Percentiles rank a stretch among this genome's conserved stretches.
Conservation (phyloP, 78 protist species). For the Dictyostelium purpureum region DNA sequence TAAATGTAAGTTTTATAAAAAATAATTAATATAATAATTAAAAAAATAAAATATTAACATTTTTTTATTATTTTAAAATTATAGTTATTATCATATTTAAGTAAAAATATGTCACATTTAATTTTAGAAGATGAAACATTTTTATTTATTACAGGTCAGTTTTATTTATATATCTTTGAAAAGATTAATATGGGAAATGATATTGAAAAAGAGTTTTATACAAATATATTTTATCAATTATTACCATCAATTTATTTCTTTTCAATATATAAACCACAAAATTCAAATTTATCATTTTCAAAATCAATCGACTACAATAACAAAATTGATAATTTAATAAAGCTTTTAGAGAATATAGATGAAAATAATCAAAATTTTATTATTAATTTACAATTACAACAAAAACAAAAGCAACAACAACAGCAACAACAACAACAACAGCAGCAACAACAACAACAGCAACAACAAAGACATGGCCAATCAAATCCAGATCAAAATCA, state of each 20-base stretch:
- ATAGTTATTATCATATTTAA: background rate
- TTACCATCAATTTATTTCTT: constrained; percentile 1
- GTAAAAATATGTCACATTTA: constrained; percentile 5
- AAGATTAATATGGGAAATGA: background rate
- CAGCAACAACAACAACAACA: background rate
- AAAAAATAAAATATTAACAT: background rate
- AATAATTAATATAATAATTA: background rate
- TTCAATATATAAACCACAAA: background rate
- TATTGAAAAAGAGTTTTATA: background rate
- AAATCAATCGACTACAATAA: background rate
- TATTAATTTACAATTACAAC: background rate
- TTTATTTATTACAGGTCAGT: constrained; percentile 2
- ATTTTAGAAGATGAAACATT: constrained; percentile 16
- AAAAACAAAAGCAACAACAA: background rate
- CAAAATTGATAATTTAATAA: background rate
- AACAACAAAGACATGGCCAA: background rate
- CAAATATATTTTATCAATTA: background rate
- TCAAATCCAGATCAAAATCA: background rate
- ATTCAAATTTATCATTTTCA: background rate
- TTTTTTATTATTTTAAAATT: background rate
- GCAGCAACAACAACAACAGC: background rate
- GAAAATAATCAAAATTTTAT: background rate
- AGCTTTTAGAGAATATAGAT: background rate
- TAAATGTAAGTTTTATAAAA: background rate
- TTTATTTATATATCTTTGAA: constrained; percentile 12